A percentile compares a stretch with the other conserved stretches of the same genome.
Evolutionary conservation across 495 filamentous ascomycete species (phyloP).

Genomic region (Cairneyella variabilis): DNA sequence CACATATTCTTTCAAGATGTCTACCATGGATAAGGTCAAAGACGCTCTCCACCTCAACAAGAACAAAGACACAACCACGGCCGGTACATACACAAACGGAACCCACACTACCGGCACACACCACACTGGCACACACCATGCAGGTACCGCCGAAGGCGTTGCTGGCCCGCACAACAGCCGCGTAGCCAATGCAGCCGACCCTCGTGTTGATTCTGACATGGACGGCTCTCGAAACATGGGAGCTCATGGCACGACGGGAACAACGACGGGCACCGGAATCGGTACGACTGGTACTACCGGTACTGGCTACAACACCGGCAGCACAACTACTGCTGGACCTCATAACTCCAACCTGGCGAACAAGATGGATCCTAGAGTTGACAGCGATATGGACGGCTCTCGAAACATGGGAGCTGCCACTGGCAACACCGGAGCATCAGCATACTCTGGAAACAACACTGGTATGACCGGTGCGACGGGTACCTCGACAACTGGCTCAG

Average conservation of each 20-base stretch:
- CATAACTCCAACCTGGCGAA: slow-evolving; percentile 53
- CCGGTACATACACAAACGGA: not conserved
- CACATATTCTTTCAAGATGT: too few relatives aligned
- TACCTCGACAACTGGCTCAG: slow-evolving; percentile 11
- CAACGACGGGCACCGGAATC: not conserved
- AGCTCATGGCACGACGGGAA: not conserved
- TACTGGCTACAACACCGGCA: slow-evolving; percentile 7
- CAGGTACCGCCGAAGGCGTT: slow-evolving; percentile 13
- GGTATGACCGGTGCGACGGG: slow-evolving; percentile 15
- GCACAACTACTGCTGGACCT: slow-evolving; percentile 37
- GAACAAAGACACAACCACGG: slow-evolving; percentile 4
- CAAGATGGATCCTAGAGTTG: slow-evolving; percentile 48
- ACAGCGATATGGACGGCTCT: slow-evolving; percentile 34
- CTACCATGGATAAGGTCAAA: slow-evolving; percentile 26
- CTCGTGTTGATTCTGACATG: slow-evolving; percentile 12
- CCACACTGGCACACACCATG: slow-evolving; percentile 1
- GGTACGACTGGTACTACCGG: slow-evolving; percentile 24
- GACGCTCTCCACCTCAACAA: slow-evolving; percentile 22
- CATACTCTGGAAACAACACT: slow-evolving; percentile 12
- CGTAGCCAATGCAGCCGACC: slow-evolving; percentile 19
- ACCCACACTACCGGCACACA: not conserved
- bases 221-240: not conserved
- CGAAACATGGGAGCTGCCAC: slow-evolving; percentile 26
- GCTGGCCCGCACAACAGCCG: slow-evolving; percentile 9
- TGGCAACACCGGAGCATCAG: not conserved